Evolutionary conservation across 2,329 filamentous ascomycete species (phyloP).

Genomic region (Arthrobotrys megalospora): DNA sequence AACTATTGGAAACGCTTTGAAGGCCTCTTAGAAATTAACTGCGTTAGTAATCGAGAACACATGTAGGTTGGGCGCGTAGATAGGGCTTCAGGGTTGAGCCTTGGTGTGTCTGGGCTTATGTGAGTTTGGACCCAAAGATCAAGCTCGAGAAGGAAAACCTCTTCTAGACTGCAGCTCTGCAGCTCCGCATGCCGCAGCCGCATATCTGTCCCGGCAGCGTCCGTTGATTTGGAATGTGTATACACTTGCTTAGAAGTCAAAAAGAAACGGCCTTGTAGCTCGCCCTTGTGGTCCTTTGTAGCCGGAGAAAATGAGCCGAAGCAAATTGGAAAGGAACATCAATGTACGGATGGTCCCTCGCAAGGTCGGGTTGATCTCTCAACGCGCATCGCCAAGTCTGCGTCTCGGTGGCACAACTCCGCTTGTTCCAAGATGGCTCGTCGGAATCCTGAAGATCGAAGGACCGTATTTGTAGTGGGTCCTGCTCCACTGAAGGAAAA

Average conservation of each 20-base stretch:
- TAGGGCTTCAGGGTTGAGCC: too few relatives aligned
- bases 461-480: neutral
- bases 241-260: neutral
- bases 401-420: constrained; percentile 26
- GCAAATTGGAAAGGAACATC: neutral
- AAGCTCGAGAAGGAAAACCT: neutral
- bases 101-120: neutral
- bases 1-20: too few relatives aligned
- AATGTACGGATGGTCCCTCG: too few relatives aligned
- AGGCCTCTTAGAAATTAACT: too few relatives aligned
- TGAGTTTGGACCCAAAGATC: neutral
- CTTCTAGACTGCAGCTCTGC: constrained; percentile 5
- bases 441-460: neutral
- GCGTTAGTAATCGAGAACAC: too few relatives aligned
- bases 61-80: too few relatives aligned
- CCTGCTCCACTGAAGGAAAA: neutral
- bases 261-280: constrained; percentile 9
- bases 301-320: neutral
- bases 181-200: neutral
- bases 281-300: neutral
- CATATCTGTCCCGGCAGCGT: neutral
- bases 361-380: constrained; percentile 4
- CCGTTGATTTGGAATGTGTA: constrained; percentile 11
- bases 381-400: constrained; percentile 26
- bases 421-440: constrained; percentile 11